A percentile compares a stretch with the other conserved stretches of the same genome.
Evolutionary conservation across 1,284 basidiomycete species (phyloP).

Genomic region (Agaricales sp.): DNA sequence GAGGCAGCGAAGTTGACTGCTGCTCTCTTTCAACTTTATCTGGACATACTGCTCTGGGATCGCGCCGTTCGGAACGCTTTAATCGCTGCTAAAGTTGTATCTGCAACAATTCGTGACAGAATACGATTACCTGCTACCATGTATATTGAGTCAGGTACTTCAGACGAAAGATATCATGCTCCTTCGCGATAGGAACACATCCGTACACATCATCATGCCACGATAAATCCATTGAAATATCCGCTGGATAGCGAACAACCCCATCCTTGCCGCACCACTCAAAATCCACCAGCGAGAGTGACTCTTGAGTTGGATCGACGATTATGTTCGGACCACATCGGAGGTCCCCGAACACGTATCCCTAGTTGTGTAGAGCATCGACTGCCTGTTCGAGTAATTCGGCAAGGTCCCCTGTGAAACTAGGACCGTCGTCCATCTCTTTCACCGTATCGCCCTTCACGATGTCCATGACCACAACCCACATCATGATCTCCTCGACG

Average conservation of each 20-base stretch:
- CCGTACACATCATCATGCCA: too few species aligned
- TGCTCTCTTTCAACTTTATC: too few species aligned
- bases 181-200: too few species aligned
- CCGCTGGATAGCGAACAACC: background rate
- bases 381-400: background rate
- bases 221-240: too few species aligned
- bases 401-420: background rate
- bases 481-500: background rate
- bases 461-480: background rate
- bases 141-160: too few species aligned
- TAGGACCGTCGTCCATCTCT: background rate
- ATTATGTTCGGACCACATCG: background rate
- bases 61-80: too few species aligned
- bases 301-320: background rate
- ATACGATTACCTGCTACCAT: too few species aligned
- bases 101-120: too few species aligned
- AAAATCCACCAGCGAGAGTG: background rate
- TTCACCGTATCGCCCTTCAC: background rate
- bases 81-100: too few species aligned
- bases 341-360: background rate
- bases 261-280: background rate
- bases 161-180: too few species aligned
- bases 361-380: background rate
- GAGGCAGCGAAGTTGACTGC: too few species aligned
- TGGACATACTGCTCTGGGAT: too few species aligned